Evolutionary conservation across 2,329 filamentous ascomycete species (phyloP).

Genomic region (Fusarium nygamai): DNA sequence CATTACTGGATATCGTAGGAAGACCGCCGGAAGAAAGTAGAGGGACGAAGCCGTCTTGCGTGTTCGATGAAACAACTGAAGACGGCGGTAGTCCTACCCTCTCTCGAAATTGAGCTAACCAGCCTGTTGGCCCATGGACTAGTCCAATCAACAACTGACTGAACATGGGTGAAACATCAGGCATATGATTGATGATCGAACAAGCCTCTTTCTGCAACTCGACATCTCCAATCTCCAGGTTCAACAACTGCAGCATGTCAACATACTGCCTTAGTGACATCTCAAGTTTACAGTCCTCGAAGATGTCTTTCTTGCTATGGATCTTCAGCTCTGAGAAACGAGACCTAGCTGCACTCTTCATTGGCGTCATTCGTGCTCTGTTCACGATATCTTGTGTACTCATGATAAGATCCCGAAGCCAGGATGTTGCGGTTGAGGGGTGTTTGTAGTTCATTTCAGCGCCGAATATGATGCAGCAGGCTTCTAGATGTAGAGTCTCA

Average conservation of each 20-base stretch:
- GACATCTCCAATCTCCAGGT: constrained; percentile 5
- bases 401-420: constrained; percentile 43
- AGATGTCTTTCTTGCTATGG: constrained; percentile 42
- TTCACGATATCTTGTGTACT: constrained; percentile 5
- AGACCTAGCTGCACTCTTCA: constrained; percentile 36
- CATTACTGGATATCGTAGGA: background rate
- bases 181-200: constrained; percentile 17
- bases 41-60: background rate
- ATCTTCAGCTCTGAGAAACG: constrained; percentile 36
- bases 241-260: background rate
- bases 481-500: constrained; percentile 37
- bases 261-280: constrained; percentile 26
- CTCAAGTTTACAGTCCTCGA: constrained; percentile 44
- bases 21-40: background rate
- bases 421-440: constrained; percentile 18
- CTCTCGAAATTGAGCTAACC: constrained; percentile 12
- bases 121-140: constrained; percentile 3
- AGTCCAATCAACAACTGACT: constrained; percentile 10
- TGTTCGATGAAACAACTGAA: background rate
- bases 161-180: constrained; percentile 21
- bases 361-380: constrained; percentile 37
- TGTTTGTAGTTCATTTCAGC: constrained; percentile 29
- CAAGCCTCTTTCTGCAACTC: constrained; percentile 33
- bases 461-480: constrained; percentile 44
- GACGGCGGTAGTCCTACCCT: background rate